A percentile compares a stretch with the other conserved stretches of the same genome.
Evolutionary conservation across 306 rosid genomes (phyloP).

Genomic region (Prosopis cineraria): DNA sequence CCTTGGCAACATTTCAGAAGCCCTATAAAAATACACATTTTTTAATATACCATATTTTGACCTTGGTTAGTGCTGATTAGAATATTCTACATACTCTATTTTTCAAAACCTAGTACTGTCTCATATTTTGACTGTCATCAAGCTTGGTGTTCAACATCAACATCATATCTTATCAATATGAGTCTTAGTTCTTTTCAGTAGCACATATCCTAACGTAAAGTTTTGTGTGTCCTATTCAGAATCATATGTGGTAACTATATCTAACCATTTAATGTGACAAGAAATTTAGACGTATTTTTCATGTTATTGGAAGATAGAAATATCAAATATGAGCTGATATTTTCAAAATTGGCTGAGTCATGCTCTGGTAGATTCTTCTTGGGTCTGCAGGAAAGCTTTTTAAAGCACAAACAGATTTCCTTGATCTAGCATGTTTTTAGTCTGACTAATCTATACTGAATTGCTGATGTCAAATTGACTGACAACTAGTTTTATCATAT

Average conservation of each 20-base stretch:
- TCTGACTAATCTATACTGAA: constrained; percentile 5
- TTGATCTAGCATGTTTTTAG: neutral
- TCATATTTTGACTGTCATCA: neutral
- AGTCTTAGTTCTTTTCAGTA: neutral
- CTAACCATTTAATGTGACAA: neutral
- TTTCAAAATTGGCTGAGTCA: constrained; percentile 5
- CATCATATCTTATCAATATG: neutral
- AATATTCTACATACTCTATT: neutral
- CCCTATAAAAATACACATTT: neutral
- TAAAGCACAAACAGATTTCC: neutral
- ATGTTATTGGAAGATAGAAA: neutral
- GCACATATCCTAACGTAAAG: neutral
- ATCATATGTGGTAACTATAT: neutral
- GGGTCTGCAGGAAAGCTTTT: neutral
- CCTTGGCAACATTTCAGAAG: neutral
- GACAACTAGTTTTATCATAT: neutral
- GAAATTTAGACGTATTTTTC: neutral
- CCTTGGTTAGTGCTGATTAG: constrained; percentile 6
- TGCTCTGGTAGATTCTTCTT: neutral
- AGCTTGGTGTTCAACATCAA: neutral
- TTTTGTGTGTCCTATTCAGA: neutral
- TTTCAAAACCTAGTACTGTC: neutral
- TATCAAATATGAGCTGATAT: neutral
- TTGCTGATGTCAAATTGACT: constrained; percentile 9
- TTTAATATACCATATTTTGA: neutral